These are phyloP conservation scores for Hypoxylon rickii DNA, from an alignment of 495 filamentous ascomycete genomes.

Conservation along the genomic window DNA sequence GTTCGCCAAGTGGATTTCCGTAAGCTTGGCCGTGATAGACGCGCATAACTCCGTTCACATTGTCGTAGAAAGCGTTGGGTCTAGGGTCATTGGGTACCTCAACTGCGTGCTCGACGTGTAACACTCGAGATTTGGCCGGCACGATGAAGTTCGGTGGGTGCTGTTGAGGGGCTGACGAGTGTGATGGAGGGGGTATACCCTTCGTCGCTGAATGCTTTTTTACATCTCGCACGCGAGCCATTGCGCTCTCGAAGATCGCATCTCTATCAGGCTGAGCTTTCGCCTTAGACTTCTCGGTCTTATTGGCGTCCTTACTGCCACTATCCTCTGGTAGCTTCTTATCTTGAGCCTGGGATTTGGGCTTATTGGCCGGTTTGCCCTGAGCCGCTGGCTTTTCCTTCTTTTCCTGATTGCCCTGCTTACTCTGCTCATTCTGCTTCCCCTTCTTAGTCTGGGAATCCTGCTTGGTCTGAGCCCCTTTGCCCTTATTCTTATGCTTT, in stretches of 20 bases:
- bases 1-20: conserved; percentile 45
- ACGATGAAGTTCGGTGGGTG: conserved; percentile 40
- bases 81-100: conserved; percentile 48
- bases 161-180: not conserved
- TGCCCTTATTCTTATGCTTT: conserved; percentile 12
- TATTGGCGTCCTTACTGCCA: conserved; percentile 11
- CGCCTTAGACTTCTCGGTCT: conserved; percentile 10
- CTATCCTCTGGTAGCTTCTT: conserved; percentile 10
- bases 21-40: conserved; percentile 56
- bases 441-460: conserved; percentile 3
- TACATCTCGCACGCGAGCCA: not conserved
- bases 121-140: conserved; percentile 41
- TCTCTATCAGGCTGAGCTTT: not conserved
- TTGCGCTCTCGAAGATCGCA: not conserved
- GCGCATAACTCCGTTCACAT: conserved; percentile 43
- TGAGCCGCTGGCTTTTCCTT: conserved; percentile 4
- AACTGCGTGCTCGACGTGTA: conserved; percentile 50
- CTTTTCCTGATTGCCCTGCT: conserved; percentile 13
- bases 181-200: not conserved
- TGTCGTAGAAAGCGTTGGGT: conserved; percentile 57
- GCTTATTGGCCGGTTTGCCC: conserved; percentile 4
- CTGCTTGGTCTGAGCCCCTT: conserved; percentile 6
- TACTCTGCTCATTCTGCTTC: conserved; percentile 4
- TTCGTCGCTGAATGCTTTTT: conserved; percentile 2
- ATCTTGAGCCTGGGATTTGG: not conserved